These are phyloP conservation scores for Olyra latifolia DNA, from an alignment of 176 grass and related monocot genomes.

Conservation along the genomic window DNA sequence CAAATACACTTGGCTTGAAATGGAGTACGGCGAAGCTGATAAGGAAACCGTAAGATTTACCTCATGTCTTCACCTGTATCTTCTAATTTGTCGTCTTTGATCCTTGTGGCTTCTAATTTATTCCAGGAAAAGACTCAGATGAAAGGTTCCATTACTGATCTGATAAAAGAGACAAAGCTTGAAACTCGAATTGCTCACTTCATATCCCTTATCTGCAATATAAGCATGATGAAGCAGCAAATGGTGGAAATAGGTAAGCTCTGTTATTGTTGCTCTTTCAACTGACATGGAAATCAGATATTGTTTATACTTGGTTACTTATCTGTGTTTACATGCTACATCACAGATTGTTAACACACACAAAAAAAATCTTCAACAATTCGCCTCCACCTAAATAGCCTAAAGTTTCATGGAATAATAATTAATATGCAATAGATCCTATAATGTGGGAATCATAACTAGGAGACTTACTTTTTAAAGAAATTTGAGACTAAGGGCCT, in stretches of 20 bases:
- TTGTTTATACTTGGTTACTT: not conserved
- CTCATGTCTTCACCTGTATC: constrained; percentile 17
- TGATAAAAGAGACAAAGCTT: constrained; percentile 75
- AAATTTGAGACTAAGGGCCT: not conserved
- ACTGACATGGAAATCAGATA: constrained; percentile 10
- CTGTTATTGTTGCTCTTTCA: not conserved
- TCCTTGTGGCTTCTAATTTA: constrained; percentile 22
- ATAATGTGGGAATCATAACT: constrained; percentile 1
- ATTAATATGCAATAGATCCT: not conserved
- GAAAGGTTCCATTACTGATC: constrained; percentile 44
- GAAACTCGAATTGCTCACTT: constrained; percentile 72
- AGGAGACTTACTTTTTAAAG: not conserved
- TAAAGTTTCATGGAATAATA: not conserved
- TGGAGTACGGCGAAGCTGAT: constrained; percentile 76
- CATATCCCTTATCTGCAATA: constrained; percentile 90
- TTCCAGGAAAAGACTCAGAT: constrained; percentile 34
- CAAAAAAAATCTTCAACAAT: not conserved
- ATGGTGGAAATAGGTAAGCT: constrained; percentile 96
- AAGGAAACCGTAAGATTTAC: constrained; percentile 65
- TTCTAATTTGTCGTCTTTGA: constrained; percentile 36
- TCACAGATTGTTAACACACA: not conserved
- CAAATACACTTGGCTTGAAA: constrained; percentile 88
- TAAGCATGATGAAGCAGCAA: constrained; percentile 98
- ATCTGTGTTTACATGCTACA: not conserved
- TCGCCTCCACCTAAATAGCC: not conserved